phyloP scores from a whole-genome alignment of 2,329 filamentous ascomycete species.

The Mollisia scopiformis region DNA sequence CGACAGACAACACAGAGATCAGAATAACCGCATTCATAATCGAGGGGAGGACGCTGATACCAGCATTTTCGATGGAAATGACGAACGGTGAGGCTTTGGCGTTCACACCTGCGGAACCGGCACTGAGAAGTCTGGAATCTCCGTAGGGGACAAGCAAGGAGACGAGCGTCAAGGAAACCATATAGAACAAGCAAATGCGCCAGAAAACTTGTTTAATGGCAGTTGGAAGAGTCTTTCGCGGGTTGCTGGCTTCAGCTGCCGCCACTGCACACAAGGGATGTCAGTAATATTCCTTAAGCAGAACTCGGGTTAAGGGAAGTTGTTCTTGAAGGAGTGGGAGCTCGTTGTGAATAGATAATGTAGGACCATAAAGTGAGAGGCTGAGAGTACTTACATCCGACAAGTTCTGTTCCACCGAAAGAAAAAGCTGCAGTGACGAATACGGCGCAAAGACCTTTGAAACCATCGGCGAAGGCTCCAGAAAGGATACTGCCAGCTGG shows the following conservation, averaged over 20 bases:
- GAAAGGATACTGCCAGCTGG: too few species aligned
- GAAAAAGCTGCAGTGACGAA: constrained; percentile 56
- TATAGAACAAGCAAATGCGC: too few species aligned
- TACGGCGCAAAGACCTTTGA: constrained; percentile 62
- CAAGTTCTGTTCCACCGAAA: constrained; percentile 64
- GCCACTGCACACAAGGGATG: too few species aligned
- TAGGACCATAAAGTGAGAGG: too few species aligned
- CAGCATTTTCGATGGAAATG: neutral
- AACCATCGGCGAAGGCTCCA: constrained; percentile 40
- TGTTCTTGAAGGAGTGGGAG: too few species aligned
- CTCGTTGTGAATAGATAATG: too few species aligned
- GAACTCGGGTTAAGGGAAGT: too few species aligned
- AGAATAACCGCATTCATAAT: neutral
- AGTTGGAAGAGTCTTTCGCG: constrained; percentile 67
- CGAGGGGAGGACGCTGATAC: neutral
- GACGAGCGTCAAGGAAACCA: constrained; percentile 47
- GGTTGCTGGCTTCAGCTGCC: constrained; percentile 66
- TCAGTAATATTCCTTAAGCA: too few species aligned
- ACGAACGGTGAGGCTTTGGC: neutral
- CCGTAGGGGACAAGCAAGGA: neutral
- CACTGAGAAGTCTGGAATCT: neutral
- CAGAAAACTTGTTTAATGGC: constrained; percentile 63
- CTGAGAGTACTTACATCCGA: too few species aligned
- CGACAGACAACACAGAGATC: neutral
- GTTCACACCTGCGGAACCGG: neutral